These are phyloP conservation scores for Aspergillus saccharolyticus DNA, from an alignment of 495 filamentous ascomycete species.

Conservation along the genomic window DNA sequence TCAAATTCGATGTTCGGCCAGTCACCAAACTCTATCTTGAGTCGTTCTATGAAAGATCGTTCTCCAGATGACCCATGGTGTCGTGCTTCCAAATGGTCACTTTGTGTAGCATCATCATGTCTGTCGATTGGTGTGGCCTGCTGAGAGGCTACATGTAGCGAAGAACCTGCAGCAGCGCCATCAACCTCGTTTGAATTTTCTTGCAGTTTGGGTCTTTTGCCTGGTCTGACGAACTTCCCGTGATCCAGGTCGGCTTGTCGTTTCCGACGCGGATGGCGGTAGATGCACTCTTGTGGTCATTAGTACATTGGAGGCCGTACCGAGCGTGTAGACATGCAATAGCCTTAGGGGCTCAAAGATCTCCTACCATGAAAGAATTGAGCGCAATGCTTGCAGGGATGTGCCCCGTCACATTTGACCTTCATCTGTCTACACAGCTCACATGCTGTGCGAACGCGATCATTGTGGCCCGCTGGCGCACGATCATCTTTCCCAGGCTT, in stretches of 20 bases:
- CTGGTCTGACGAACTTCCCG: neutral
- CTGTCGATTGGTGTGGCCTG: neutral
- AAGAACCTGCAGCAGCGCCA: neutral
- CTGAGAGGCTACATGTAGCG: too few relatives aligned
- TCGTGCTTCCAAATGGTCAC: conserved; percentile 4
- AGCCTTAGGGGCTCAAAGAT: neutral
- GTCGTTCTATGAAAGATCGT: conserved; percentile 9
- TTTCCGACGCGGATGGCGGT: neutral
- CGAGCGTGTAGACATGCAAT: too few relatives aligned
- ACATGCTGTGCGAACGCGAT: conserved; percentile 8
- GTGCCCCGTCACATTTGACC: conserved; percentile 10
- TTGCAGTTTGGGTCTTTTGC: neutral
- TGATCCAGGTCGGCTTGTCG: neutral
- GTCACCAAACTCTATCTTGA: conserved; percentile 9
- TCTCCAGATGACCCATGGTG: conserved; percentile 6
- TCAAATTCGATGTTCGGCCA: conserved; percentile 9
- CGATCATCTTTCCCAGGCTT: neutral
- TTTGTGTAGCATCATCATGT: neutral
- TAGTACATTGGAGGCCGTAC: neutral
- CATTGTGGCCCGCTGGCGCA: neutral
- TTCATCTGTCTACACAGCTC: conserved; percentile 15
- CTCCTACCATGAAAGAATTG: conserved; percentile 8
- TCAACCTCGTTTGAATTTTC: neutral
- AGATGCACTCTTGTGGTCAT: conserved; percentile 9
- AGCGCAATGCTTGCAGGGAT: conserved; percentile 9